A percentile compares a stretch with the other conserved stretches of the same genome.
Conservation (phyloP, 202 grass and related monocot species). For the Cymbopogon flexuosus region DNA sequence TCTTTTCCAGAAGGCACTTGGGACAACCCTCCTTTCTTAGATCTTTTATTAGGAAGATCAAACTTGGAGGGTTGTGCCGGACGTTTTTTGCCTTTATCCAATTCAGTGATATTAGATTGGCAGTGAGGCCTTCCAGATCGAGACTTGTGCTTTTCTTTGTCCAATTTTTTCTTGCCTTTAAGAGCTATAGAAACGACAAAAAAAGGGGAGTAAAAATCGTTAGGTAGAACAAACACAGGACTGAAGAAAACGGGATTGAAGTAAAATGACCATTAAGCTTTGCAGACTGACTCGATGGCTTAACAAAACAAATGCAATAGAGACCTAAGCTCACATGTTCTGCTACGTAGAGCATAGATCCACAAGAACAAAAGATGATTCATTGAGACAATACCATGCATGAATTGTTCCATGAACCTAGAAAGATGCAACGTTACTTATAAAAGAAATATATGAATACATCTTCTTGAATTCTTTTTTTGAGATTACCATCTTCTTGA, state of each 20-base stretch:
- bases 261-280: not conserved
- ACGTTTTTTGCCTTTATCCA: slow-evolving; percentile 29
- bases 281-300: not conserved
- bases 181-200: slow-evolving; percentile 18
- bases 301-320: not conserved
- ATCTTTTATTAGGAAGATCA: slow-evolving; percentile 25
- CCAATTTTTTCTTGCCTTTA: slow-evolving; percentile 17
- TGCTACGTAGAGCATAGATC: slow-evolving; percentile 3
- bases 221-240: not conserved
- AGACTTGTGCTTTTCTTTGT: slow-evolving; percentile 33
- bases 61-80: slow-evolving; percentile 21
- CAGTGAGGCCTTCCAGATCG: not conserved
- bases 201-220: not conserved
- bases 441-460: not conserved
- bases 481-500: not conserved
- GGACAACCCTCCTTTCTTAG: slow-evolving; percentile 20
- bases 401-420: not conserved
- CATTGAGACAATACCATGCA: not conserved
- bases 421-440: not conserved
- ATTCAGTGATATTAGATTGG: not conserved
- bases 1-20: not conserved
- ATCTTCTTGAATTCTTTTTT: not conserved
- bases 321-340: not conserved
- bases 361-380: slow-evolving; percentile 1
- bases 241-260: not conserved